A percentile compares a stretch with the other conserved stretches of the same genome.
These are phyloP conservation scores for Boeremia lycopersici DNA, from an alignment of 2,329 filamentous ascomycete genomes.

Conservation along the genomic window DNA sequence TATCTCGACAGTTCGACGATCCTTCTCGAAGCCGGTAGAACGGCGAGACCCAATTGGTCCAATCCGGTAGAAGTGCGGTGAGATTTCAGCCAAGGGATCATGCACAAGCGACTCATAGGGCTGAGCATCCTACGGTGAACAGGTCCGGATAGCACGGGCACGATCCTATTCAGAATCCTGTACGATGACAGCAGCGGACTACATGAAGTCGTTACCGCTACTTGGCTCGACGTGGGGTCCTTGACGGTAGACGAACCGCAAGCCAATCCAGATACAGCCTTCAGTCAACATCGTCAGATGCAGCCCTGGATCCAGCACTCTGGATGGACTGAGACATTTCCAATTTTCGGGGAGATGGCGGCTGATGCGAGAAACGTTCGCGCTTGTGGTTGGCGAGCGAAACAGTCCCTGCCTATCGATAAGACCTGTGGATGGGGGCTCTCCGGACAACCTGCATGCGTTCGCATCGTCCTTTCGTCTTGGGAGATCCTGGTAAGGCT, in stretches of 20 bases:
- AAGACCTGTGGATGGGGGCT: background rate
- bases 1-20: background rate
- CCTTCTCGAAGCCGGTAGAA: conserved; percentile 8
- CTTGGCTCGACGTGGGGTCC: conserved; percentile 17
- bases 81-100: conserved; percentile 27
- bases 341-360: conserved; percentile 13
- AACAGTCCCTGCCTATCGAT: conserved; percentile 6
- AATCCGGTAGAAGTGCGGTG: conserved; percentile 30
- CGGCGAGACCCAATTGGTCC: conserved; percentile 15
- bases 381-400: conserved; percentile 6
- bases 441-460: conserved; percentile 3
- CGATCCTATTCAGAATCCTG: conserved; percentile 2
- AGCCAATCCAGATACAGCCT: conserved; percentile 17
- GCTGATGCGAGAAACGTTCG: conserved; percentile 11
- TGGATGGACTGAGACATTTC: conserved; percentile 16
- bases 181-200: conserved; percentile 12
- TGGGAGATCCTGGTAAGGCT: background rate
- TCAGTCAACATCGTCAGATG: background rate
- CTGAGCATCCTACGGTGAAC: conserved; percentile 27
- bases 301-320: conserved; percentile 12
- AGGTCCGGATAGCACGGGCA: conserved; percentile 8
- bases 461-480: conserved; percentile 1
- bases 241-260: conserved; percentile 11
- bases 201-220: conserved; percentile 24
- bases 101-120: conserved; percentile 28